Evolutionary conservation across 2,329 filamentous ascomycete genomes (phyloP).

Genomic region (Fusarium globosum): DNA sequence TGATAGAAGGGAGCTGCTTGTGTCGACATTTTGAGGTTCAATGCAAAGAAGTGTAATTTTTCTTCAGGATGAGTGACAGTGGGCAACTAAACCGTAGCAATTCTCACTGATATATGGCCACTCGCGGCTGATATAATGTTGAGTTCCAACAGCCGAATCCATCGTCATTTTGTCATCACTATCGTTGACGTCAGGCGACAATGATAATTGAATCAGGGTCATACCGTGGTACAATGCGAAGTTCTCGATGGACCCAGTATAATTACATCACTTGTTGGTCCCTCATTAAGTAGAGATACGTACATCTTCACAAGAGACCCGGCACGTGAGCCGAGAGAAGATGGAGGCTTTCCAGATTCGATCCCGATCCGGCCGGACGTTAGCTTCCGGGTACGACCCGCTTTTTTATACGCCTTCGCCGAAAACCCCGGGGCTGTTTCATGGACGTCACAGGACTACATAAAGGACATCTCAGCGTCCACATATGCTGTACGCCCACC

Average conservation of each 20-base stretch:
- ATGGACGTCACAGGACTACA: not conserved
- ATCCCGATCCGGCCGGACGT: conserved; percentile 27
- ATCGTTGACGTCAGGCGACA: conserved; percentile 38
- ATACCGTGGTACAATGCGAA: not conserved
- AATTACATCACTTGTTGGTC: conserved; percentile 30
- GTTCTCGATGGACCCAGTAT: conserved; percentile 19
- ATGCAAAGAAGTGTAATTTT: not conserved
- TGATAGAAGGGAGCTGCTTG: conserved; percentile 54
- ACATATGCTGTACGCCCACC: no score
- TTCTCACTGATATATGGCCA: not conserved
- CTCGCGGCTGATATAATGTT: not conserved
- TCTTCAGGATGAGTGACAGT: not conserved
- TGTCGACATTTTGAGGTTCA: conserved; percentile 31
- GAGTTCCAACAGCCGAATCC: not conserved
- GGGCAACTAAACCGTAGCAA: no score
- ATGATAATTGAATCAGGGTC: conserved; percentile 11
- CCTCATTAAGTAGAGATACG: not conserved
- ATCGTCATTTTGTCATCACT: conserved; percentile 41
- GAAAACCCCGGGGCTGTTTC: not conserved
- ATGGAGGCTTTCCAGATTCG: not conserved
- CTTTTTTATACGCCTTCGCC: conserved; percentile 2
- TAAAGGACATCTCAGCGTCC: not conserved
- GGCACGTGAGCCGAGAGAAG: conserved; percentile 1
- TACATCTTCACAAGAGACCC: conserved; percentile 9
- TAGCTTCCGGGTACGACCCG: conserved; percentile 7